phyloP scores from a whole-genome alignment of 306 rosid species.

The Cyamopsis tetragonoloba region DNA sequence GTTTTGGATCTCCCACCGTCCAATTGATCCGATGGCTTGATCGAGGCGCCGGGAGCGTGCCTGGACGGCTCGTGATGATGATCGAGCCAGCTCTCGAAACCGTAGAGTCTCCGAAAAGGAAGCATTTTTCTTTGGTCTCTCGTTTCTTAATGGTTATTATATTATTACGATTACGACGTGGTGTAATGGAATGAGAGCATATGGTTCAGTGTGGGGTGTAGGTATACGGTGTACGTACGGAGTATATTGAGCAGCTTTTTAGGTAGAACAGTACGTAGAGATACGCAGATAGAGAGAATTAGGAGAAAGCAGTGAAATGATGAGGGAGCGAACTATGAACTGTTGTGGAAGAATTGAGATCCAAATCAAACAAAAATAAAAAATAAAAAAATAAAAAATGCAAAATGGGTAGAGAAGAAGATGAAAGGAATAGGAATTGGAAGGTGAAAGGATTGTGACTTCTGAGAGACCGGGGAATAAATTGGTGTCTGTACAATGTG shows the following conservation, averaged over 20 bases:
- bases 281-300: neutral
- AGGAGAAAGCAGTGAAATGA: neutral
- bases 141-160: neutral
- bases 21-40: slow-evolving; percentile 24
- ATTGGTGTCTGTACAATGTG: slow-evolving; percentile 21
- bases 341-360: slow-evolving; percentile 22
- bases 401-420: neutral
- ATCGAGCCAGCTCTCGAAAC: slow-evolving; percentile 32
- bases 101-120: slow-evolving; percentile 44
- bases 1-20: slow-evolving; percentile 35
- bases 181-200: neutral
- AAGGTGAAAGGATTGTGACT: slow-evolving; percentile 9
- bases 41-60: neutral
- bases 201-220: neutral
- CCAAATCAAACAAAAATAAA: neutral
- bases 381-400: neutral
- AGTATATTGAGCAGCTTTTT: neutral
- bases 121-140: slow-evolving; percentile 29
- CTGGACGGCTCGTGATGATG: neutral
- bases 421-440: neutral
- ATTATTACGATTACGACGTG: too few relatives aligned
- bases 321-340: slow-evolving; percentile 21
- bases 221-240: slow-evolving; percentile 8
- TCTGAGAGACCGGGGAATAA: slow-evolving; percentile 28
- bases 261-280: slow-evolving; percentile 5